A percentile compares a stretch with the other conserved stretches of the same genome.
Conservation (phyloP, 2,329 filamentous ascomycete genomes). For the Sporothrix pallida region DNA sequence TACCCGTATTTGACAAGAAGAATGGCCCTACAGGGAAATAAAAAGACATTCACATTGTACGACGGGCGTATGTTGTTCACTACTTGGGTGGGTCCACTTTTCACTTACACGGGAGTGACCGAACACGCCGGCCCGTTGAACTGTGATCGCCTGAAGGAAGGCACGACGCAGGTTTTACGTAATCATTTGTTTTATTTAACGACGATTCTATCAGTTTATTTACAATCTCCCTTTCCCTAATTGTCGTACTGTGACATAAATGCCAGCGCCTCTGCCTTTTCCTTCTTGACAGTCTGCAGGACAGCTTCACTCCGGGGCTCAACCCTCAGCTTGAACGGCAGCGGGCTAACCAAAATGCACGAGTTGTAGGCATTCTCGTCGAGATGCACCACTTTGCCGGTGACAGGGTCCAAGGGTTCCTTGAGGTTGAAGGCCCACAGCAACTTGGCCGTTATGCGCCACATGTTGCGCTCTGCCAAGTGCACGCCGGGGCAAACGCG, state of each 20-base stretch:
- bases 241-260: not conserved
- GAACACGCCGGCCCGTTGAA: no score
- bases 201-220: not conserved
- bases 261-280: not conserved
- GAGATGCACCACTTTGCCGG: not conserved
- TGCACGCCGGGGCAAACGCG: not conserved
- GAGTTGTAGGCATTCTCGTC: not conserved
- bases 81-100: no score
- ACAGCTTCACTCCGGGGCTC: not conserved
- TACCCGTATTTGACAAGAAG: no score
- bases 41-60: no score
- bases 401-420: not conserved
- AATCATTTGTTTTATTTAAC: not conserved
- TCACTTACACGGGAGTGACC: no score
- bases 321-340: not conserved
- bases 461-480: slow-evolving; percentile 1
- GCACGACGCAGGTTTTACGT: no score
- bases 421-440: not conserved
- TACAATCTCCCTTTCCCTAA: not conserved
- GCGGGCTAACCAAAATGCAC: not conserved
- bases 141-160: no score
- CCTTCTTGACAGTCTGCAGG: not conserved
- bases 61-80: no score
- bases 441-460: not conserved
- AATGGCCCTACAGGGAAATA: no score